Percentiles rank a stretch among this genome's conserved stretches.
These are phyloP conservation scores for Yarrowia keelungensis DNA, from an alignment of 805 yeast species.

Conservation along the genomic window DNA sequence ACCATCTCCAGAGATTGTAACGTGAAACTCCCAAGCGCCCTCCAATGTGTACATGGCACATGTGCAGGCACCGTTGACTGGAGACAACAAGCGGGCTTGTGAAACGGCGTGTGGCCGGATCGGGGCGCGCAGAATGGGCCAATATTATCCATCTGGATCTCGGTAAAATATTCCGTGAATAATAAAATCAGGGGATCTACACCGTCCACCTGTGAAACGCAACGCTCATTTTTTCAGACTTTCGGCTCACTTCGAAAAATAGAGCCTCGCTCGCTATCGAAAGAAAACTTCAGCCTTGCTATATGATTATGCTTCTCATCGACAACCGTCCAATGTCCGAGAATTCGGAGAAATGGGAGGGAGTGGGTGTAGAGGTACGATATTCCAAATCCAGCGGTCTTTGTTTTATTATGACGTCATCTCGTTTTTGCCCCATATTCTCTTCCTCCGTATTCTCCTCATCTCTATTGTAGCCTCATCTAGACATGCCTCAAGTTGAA, in stretches of 20 bases:
- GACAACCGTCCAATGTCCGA: slow-evolving; percentile 10
- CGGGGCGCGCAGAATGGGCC: too few species aligned
- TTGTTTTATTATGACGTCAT: too few species aligned
- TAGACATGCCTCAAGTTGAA: too few species aligned
- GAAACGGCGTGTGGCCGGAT: not conserved
- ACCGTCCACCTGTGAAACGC: too few species aligned
- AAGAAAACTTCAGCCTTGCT: slow-evolving; percentile 8
- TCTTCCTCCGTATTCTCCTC: too few species aligned
- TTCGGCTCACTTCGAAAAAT: too few species aligned
- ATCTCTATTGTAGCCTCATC: too few species aligned
- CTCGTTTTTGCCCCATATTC: too few species aligned
- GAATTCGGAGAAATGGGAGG: not conserved
- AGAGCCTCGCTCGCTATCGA: too few species aligned
- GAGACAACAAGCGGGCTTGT: not conserved
- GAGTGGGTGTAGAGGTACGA: not conserved
- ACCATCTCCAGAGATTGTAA: not conserved
- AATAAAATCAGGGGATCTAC: not conserved
- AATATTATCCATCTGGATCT: slow-evolving; percentile 11
- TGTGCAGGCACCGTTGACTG: slow-evolving; percentile 20
- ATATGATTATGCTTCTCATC: slow-evolving; percentile 9
- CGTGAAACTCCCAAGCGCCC: slow-evolving; percentile 5
- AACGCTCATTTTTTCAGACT: too few species aligned
- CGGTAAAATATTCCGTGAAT: slow-evolving; percentile 6
- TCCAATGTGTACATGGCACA: slow-evolving; percentile 5
- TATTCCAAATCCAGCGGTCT: too few species aligned